Base-by-base conservation (phyloP, 176 grass and related monocot species). In the Triticum aestivum region DNA sequence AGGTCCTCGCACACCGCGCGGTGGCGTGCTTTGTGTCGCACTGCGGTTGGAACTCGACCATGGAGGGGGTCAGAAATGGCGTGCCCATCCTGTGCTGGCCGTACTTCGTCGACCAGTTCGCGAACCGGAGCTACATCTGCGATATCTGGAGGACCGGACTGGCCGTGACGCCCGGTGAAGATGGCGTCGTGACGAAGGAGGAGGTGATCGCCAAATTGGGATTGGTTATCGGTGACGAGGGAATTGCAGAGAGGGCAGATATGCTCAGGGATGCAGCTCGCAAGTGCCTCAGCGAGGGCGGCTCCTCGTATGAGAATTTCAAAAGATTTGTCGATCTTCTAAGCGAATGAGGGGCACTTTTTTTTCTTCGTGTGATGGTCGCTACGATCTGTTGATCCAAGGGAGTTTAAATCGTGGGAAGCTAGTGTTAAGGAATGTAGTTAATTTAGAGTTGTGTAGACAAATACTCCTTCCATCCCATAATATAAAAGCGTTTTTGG, bases 11-110 rank as follows among this genome's bases (percentile, higher is more conserved):
- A 34, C 89, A 91, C 78, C 30, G 30, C 3, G 65, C 90, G 1
- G 61, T 88, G 44, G 82, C 15, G 3, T 89, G 90, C 65, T 89
- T 92, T 24, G 58, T 92, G 44, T 90, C 91, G 29, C 92, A 89
- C 69, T 88, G 92, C 6, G 92, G 89, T 0, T 93, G 91, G 91
- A 93, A 93, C 39, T 93, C 88, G 23, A 89, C 90, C 11, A 65
- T 52, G 64, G 90, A 89, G 3, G 88, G 83, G 4, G 65, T 89
- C 23, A 54, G 72, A 26, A 89, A 89, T 23, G 86, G 84, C 18
- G 74, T 87, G 10, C 84, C 75, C 29, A 66, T 89, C 63, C 42
- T 92, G 8, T 89, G 87, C 39, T 92, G 73, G 87, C 91, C 91
- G 1, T 92, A 69, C 64, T 87, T 87, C 26, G 73, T 15, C 26